A percentile compares a stretch with the other conserved stretches of the same genome.
phyloP scores from a whole-genome alignment of 2,329 filamentous ascomycete species.

The Neofusicoccum ribis region DNA sequence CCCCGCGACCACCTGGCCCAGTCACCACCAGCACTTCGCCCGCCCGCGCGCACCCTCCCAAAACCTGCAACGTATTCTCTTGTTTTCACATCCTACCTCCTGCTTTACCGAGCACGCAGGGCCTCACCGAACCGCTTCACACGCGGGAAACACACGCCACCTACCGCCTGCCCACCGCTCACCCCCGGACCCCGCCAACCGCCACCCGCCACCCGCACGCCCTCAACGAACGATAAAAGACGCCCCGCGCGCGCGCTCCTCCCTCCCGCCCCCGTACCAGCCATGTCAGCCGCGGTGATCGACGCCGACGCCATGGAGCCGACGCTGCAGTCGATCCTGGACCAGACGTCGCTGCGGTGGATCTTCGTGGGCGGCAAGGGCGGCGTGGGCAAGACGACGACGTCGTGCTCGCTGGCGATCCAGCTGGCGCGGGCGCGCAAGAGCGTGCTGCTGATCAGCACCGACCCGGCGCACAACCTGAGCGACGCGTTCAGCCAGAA shows the following conservation, averaged over 20 bases:
- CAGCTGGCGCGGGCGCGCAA: slow-evolving; percentile 94
- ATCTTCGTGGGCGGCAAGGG: slow-evolving; percentile 99
- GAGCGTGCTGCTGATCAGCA: slow-evolving; percentile 95
- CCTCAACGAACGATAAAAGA: no score
- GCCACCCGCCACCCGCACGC: neutral
- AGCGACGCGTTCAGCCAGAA: slow-evolving; percentile 98
- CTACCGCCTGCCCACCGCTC: no score
- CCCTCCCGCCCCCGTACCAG: slow-evolving; percentile 12
- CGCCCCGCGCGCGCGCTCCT: no score
- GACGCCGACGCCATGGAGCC: slow-evolving; percentile 75
- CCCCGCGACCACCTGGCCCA: neutral
- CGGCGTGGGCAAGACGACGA: slow-evolving; percentile 99
- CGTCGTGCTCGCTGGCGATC: slow-evolving; percentile 95
- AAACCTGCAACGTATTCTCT: no score
- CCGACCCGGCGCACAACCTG: slow-evolving; percentile 96
- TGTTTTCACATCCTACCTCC: no score
- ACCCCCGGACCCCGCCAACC: neutral
- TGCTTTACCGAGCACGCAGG: no score
- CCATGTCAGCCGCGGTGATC: slow-evolving; percentile 39
- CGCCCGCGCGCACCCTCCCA: neutral
- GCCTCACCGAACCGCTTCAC: no score
- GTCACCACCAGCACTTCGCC: neutral
- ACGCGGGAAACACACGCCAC: no score
- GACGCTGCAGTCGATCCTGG: slow-evolving; percentile 88
- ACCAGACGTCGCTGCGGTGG: slow-evolving; percentile 94